phyloP scores from a whole-genome alignment of 805 yeast species.

The Saccharomycopsis lassenensis region DNA sequence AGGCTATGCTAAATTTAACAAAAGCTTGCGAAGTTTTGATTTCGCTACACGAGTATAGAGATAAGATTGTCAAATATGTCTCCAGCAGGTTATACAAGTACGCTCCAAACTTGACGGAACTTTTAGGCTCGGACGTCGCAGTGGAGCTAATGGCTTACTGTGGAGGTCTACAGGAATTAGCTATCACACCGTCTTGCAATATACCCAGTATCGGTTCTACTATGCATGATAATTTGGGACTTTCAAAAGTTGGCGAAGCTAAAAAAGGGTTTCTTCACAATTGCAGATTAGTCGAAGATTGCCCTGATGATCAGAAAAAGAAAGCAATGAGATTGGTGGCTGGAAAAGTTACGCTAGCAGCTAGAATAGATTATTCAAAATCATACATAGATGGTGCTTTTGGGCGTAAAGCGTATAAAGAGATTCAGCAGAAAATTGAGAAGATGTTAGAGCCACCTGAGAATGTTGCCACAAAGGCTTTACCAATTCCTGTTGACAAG shows the following conservation, averaged over 20 bases:
- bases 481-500: constrained; percentile 65
- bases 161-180: constrained; percentile 59
- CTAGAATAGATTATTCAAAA: constrained; percentile 61
- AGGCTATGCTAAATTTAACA: constrained; percentile 29
- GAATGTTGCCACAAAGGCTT: constrained; percentile 43
- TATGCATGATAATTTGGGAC: constrained; percentile 28
- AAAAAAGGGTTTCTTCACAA: constrained; percentile 63
- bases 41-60: constrained; percentile 33
- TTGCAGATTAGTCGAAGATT: constrained; percentile 36
- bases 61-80: constrained; percentile 40
- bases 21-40: constrained; percentile 39
- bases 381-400: constrained; percentile 33
- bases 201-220: constrained; percentile 65
- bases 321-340: constrained; percentile 72
- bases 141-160: constrained; percentile 58
- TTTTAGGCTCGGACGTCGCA: constrained; percentile 63
- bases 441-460: constrained; percentile 75
- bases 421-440: constrained; percentile 53
- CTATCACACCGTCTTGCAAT: constrained; percentile 73
- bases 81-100: constrained; percentile 42
- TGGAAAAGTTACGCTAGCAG: constrained; percentile 71
- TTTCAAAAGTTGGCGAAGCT: constrained; percentile 36
- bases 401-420: constrained; percentile 51
- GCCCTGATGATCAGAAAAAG: constrained; percentile 47
- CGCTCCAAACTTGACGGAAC: constrained; percentile 72